Evolutionary conservation across 345 rosid species (phyloP).

Genomic region (Litchi chinensis): DNA sequence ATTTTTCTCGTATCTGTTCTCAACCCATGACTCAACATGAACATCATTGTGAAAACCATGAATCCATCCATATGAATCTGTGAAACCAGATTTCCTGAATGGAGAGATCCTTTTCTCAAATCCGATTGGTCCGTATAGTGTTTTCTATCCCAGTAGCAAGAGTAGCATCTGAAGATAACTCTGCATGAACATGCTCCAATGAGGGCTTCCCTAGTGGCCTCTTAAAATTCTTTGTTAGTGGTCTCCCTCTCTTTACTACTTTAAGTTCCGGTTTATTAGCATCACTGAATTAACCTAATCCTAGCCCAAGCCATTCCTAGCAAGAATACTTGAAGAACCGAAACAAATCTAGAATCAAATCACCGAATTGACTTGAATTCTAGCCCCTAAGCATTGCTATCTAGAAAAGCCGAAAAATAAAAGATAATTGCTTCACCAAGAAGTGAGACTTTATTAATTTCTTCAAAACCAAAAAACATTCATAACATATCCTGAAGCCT

Average conservation of each 20-base stretch:
- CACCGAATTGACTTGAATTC: too few relatives aligned
- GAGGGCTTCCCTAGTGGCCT: conserved; percentile 52
- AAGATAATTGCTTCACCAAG: too few relatives aligned
- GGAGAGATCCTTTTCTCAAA: conserved; percentile 39
- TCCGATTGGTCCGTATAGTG: conserved; percentile 32
- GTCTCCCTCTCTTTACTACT: conserved; percentile 66
- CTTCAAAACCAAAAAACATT: too few relatives aligned
- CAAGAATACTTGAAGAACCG: too few relatives aligned
- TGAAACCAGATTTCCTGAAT: conserved; percentile 40
- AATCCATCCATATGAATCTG: conserved; percentile 40
- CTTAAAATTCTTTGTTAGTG: conserved; percentile 53
- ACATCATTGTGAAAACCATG: conserved; percentile 40
- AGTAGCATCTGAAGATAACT: conserved; percentile 53
- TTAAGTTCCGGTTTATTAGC: conserved; percentile 51
- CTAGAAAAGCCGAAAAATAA: too few relatives aligned
- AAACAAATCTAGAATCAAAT: too few relatives aligned
- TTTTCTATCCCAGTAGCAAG: conserved; percentile 55
- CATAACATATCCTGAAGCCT: too few relatives aligned
- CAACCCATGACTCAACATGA: conserved; percentile 39
- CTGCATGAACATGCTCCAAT: conserved; percentile 42
- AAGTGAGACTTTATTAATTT: too few relatives aligned
- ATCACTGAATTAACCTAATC: conserved; percentile 36
- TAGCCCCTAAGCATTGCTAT: too few relatives aligned
- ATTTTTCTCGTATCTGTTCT: conserved; percentile 50
- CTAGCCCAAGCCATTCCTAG: too few relatives aligned